phyloP scores from a whole-genome alignment of 202 grass and related monocot species.

The Setaria italica region DNA sequence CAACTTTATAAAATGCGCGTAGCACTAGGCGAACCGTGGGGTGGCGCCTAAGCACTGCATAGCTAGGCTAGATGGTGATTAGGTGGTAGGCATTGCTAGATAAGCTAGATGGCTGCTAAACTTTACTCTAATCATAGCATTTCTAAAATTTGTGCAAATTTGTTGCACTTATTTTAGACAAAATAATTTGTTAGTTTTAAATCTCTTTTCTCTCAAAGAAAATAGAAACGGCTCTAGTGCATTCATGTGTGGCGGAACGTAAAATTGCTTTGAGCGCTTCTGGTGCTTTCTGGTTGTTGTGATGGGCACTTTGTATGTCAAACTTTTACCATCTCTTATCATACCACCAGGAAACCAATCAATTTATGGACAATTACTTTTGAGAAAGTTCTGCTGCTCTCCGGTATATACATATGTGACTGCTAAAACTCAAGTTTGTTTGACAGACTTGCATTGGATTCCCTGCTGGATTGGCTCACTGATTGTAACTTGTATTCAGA shows the following conservation, averaged over 20 bases:
- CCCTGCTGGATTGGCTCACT: not conserved
- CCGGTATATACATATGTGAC: slow-evolving; percentile 8
- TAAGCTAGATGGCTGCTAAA: not conserved
- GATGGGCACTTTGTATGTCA: not conserved
- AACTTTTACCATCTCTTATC: not conserved
- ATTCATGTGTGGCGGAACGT: not conserved
- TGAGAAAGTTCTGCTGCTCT: slow-evolving; percentile 16
- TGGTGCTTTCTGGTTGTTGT: not conserved
- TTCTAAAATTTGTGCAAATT: slow-evolving; percentile 20
- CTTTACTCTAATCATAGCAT: not conserved
- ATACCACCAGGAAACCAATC: slow-evolving; percentile 13
- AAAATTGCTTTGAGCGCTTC: not conserved
- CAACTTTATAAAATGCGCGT: not conserved
- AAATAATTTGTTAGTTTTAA: not conserved
- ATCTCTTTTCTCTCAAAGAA: slow-evolving; percentile 19
- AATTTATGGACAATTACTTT: not conserved
- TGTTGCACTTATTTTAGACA: not conserved
- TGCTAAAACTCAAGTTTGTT: slow-evolving; percentile 1
- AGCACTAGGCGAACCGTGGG: too few relatives aligned
- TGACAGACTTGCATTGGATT: slow-evolving; percentile 1
- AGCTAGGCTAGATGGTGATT: not conserved
- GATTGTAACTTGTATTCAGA: not conserved
- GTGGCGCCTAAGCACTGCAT: not conserved
- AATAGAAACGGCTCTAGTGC: not conserved
- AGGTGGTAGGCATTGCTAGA: not conserved